Evolutionary conservation across 257 asterid genomes (phyloP).

Genomic region (Penstemon newberryi): DNA sequence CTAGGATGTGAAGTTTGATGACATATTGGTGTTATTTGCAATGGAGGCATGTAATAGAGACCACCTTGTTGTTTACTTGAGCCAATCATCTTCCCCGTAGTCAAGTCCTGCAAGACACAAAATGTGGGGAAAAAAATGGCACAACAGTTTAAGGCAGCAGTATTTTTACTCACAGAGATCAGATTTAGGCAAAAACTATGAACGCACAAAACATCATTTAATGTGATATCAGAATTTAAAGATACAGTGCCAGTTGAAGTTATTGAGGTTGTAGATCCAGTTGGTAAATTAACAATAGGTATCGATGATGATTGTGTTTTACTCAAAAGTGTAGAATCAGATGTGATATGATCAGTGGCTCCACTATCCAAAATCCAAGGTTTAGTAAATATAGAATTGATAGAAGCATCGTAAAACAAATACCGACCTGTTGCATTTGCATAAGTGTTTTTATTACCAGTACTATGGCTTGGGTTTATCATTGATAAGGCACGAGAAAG

Average conservation of each 20-base stretch:
- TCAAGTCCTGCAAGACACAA: constrained; percentile 20
- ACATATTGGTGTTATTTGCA: not conserved
- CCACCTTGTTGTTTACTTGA: constrained; percentile 2
- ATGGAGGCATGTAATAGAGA: constrained; percentile 14
- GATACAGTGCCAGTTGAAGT: not conserved
- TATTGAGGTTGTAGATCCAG: not conserved
- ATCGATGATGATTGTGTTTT: too few species aligned
- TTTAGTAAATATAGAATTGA: not conserved
- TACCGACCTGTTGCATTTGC: constrained; percentile 10
- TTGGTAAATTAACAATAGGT: not conserved
- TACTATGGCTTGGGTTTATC: not conserved
- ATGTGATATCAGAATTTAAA: not conserved
- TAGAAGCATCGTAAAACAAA: not conserved
- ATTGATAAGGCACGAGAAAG: not conserved
- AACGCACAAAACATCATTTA: constrained; percentile 6
- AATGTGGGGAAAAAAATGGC: not conserved
- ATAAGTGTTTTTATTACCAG: not conserved
- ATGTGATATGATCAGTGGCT: constrained; percentile 20
- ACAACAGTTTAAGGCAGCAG: not conserved
- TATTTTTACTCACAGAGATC: constrained; percentile 4
- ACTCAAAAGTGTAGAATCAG: not conserved
- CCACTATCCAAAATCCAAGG: constrained; percentile 18
- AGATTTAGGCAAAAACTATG: not conserved
- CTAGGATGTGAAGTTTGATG: not conserved
- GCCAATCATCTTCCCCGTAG: constrained; percentile 25